Evolutionary conservation across 352 stramenopile genomes (phyloP), one percentile per base, ranked within the genome.

Genomic region (Phytophthora cajani): DNA sequence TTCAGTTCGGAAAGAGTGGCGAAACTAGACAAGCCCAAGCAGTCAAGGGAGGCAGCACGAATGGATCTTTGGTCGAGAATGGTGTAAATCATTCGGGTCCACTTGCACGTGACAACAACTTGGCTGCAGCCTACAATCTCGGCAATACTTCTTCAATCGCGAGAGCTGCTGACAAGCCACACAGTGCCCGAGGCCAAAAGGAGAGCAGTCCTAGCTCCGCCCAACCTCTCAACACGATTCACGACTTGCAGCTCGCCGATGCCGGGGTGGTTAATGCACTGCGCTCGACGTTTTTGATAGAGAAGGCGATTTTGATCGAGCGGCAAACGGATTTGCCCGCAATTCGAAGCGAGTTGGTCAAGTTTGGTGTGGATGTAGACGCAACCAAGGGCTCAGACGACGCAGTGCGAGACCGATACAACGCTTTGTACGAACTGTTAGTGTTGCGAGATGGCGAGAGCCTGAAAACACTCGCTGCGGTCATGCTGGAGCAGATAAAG

Each of bases 381-480:
- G 70, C 62, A 12, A 44, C 47, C 6, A 66, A 33, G n/a, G 36
- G 68, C 19, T 19, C 60, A 8, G 70, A 74, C 7, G 55, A 63
- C 10, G 16, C 42, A 14, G 51, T 46, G 1, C 47, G 51, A 16
- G 71, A 83, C 2, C 84, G 85, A 33, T 94, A 93, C 42, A 70
- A 74, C 10, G 38, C 51, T 1, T 50, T 94, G 27, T 94, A 90
- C 44, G 85, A 91, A 38, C 71, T 88, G 42, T 82, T 93, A 42
- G 82, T 92, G 1, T 67, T 93, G 21, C 82, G 84, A 30, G 85
- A 92, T 49, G 87, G 87, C 4, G 84, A 92, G 55, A 89, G 84
- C 57, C 79, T 93, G 19, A 81, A 84, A 52, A 57, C 75, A 11
- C 76, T 92, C 11, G 87, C 87, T 7, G 65, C 77, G 21, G 72